phyloP scores from a whole-genome alignment of 805 yeast species.

The Myxozyma nipponensis region DNA sequence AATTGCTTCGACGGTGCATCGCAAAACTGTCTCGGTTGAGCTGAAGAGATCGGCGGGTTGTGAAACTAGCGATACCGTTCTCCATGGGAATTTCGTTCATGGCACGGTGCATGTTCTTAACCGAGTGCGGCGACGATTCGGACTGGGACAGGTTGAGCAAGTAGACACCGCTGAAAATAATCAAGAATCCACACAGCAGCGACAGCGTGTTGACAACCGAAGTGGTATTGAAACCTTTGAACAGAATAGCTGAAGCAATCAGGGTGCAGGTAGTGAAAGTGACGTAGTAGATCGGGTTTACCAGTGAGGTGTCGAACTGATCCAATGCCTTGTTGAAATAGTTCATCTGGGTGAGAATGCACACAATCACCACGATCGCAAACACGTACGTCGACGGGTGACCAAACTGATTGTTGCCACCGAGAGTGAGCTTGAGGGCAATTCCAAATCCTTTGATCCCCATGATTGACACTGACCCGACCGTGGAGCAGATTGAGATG shows the following conservation, averaged over 20 bases:
- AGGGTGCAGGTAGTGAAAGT: slow-evolving; percentile 86
- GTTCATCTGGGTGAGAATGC: slow-evolving; percentile 89
- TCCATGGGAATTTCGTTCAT: slow-evolving; percentile 75
- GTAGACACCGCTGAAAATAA: slow-evolving; percentile 84
- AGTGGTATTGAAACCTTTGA: slow-evolving; percentile 82
- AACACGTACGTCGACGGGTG: slow-evolving; percentile 81
- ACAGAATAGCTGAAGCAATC: slow-evolving; percentile 78
- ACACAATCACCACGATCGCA: slow-evolving; percentile 68
- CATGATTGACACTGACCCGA: slow-evolving; percentile 88
- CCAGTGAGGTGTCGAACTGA: slow-evolving; percentile 88
- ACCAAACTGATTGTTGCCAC: slow-evolving; percentile 83
- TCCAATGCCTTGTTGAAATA: slow-evolving; percentile 90
- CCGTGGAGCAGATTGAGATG: slow-evolving; percentile 83
- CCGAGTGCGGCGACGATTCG: slow-evolving; percentile 28
- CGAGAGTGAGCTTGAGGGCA: slow-evolving; percentile 76
- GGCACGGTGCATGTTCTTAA: slow-evolving; percentile 36
- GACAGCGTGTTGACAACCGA: slow-evolving; percentile 76
- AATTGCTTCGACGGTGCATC: slow-evolving; percentile 32
- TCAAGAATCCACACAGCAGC: slow-evolving; percentile 75
- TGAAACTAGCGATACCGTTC: slow-evolving; percentile 73
- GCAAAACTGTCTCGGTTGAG: slow-evolving; percentile 42
- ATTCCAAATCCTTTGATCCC: slow-evolving; percentile 90
- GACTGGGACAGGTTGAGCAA: slow-evolving; percentile 71
- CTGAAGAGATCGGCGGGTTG: slow-evolving; percentile 75
- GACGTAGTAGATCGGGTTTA: slow-evolving; percentile 85